Conservation (phyloP, 345 rosid species). For the Rhodamnia argentea region DNA sequence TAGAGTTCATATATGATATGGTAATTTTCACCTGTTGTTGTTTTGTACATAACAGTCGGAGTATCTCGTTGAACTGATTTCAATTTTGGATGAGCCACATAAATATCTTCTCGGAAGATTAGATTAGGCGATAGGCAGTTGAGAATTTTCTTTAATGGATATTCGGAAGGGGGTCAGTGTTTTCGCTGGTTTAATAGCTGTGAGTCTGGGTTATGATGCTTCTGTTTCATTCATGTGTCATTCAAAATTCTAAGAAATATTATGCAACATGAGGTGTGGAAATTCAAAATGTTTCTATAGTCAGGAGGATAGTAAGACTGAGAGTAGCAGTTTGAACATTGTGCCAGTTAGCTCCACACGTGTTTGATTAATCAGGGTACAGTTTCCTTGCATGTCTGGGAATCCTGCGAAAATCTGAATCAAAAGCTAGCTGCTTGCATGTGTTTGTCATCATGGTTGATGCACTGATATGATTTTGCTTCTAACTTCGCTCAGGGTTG, state of each 20-base stretch:
- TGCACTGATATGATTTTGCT: not conserved
- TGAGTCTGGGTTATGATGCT: not conserved
- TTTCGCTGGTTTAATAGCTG: not conserved
- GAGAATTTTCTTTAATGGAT: not conserved
- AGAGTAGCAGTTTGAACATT: not conserved
- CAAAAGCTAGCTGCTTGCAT: not conserved
- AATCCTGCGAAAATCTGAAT: not conserved
- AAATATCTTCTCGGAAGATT: not conserved
- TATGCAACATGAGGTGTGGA: not conserved
- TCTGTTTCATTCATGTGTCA: not conserved
- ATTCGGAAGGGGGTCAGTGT: not conserved
- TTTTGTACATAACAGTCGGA: not conserved
- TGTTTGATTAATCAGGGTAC: not conserved
- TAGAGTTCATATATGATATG: not conserved
- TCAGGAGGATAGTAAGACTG: not conserved
- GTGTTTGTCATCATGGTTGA: not conserved
- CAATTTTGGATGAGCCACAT: not conserved
- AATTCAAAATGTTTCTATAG: not conserved
- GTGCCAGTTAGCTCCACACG: not conserved
- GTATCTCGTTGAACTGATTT: not conserved
- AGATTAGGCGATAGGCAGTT: not conserved
- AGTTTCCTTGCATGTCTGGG: not conserved
- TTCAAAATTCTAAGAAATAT: not conserved
- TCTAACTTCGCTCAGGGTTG: conserved; percentile 13
- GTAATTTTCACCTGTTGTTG: not conserved